Base-by-base conservation (phyloP, 2,329 filamentous ascomycete species). In the Ambrosiella beaveri region DNA sequence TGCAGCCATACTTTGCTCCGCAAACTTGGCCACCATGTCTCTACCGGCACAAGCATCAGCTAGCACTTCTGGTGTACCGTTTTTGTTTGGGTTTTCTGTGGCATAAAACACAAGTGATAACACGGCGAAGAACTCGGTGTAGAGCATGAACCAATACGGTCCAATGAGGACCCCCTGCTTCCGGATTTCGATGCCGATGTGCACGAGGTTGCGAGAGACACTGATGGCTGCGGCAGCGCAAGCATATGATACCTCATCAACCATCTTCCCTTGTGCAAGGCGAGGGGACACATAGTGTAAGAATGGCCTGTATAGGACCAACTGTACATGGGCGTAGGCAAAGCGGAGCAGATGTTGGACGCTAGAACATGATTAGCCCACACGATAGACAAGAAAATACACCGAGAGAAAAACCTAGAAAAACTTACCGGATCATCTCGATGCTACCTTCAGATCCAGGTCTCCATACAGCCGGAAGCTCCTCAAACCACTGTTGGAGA, bases 111-210 rank as follows among this genome's bases (percentile, higher is more conserved):
- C 75, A 51, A 93, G 73, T 0, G 87, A 87, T 38, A 93, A 73
- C 38, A 91, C 85, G 12, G 85, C 83, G 66, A 89, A 90, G 70
- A 88, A 90, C 13, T 86, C 85, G 1, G 86, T 88, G 66, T 88
- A 91, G 66, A 91, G 80, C 63, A 86, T 85, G 66, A 91, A 91
- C 87, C 87, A 93, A 68, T 88, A 90, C 0, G 86, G 85, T 0
- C 87, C 88, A 62, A 85, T 84, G n/a, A 93, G 73, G 6, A 88
- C 74, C 3, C 83, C 79, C 64, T 84, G 79, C 66, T 82, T 84
- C 63, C 85, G 82, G 73, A 90, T 90, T 65, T 89, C 84, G 19
- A 81, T 77, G 3, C 84, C 85, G 60, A 91, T 88, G 65, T 90
- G 86, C 39, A 93, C 80, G 61, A 93, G 87, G 65, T 91, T 86